Conservation (phyloP, 441 rosid species). For the Eruca vesicaria region DNA sequence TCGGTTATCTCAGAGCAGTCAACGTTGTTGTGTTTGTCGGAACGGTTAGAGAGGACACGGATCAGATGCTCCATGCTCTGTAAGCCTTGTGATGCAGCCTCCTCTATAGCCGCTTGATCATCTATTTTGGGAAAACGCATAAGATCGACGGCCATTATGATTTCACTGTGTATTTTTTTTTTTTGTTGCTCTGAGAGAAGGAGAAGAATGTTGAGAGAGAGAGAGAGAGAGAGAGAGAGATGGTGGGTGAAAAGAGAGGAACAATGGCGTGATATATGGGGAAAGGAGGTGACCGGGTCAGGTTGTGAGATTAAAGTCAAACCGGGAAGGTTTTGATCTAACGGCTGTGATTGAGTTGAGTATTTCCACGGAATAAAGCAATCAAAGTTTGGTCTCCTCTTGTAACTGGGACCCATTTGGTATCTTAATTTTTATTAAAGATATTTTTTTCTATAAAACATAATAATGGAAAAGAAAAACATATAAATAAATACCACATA, state of each 20-base stretch:
- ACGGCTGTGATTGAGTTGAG: constrained; percentile 63
- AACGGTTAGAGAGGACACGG: constrained; percentile 55
- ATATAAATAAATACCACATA: not conserved
- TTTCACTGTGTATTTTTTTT: not conserved
- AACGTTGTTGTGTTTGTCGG: constrained; percentile 26
- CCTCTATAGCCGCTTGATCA: constrained; percentile 73
- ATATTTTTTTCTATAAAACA: not conserved
- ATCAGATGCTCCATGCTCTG: constrained; percentile 83
- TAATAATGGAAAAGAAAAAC: not conserved
- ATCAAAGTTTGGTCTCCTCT: constrained; percentile 30
- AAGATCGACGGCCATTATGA: constrained; percentile 65
- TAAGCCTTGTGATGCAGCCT: constrained; percentile 82
- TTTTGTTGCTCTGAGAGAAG: not conserved
- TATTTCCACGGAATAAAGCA: constrained; percentile 40
- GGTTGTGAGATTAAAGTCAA: constrained; percentile 37
- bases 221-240: not conserved
- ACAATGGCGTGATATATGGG: constrained; percentile 36
- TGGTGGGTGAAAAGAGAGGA: constrained; percentile 14
- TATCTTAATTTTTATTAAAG: not conserved
- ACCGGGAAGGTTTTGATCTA: constrained; percentile 36
- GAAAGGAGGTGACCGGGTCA: constrained; percentile 48
- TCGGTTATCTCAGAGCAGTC: constrained; percentile 72
- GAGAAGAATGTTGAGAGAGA: not conserved
- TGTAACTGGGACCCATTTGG: constrained; percentile 31
- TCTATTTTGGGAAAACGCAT: constrained; percentile 64